Percentiles rank a stretch among this genome's conserved stretches.
These are phyloP conservation scores for Hemisphaericaspora xylofermentans DNA, from an alignment of 1,139 yeast genomes.

Conservation along the genomic window DNA sequence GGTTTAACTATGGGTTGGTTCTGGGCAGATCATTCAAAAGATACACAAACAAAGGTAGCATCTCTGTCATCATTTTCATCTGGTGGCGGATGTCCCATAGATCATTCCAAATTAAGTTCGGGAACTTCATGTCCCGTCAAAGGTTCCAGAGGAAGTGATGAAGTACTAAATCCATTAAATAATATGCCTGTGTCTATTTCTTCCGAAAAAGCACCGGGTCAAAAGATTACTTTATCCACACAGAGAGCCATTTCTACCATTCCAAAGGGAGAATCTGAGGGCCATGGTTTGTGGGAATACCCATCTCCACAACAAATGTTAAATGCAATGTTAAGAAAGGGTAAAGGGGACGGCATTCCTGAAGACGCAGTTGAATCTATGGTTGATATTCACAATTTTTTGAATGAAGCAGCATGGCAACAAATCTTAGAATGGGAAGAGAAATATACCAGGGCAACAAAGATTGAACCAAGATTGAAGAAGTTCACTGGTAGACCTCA, in stretches of 20 bases:
- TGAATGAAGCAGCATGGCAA: slow-evolving; percentile 98
- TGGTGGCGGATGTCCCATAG: slow-evolving; percentile 32
- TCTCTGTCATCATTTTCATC: slow-evolving; percentile 8
- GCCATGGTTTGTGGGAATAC: slow-evolving; percentile 89
- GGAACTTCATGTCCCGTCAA: slow-evolving; percentile 11
- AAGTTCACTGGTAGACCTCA: slow-evolving; percentile 92
- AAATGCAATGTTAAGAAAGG: slow-evolving; percentile 94
- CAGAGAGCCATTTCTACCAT: slow-evolving; percentile 82
- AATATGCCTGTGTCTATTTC: slow-evolving; percentile 83
- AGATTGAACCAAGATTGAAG: slow-evolving; percentile 69
- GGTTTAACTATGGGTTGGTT: slow-evolving; percentile 72
- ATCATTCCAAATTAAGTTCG: slow-evolving; percentile 17
- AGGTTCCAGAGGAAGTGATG: slow-evolving; percentile 14
- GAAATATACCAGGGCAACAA: slow-evolving; percentile 48
- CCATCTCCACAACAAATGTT: slow-evolving; percentile 99
- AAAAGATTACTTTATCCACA: slow-evolving; percentile 72
- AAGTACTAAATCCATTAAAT: slow-evolving; percentile 69
- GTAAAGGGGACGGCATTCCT: slow-evolving; percentile 80
- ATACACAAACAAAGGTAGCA: slow-evolving; percentile 5
- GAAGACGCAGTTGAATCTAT: slow-evolving; percentile 95
- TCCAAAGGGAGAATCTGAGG: slow-evolving; percentile 73
- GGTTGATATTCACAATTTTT: slow-evolving; percentile 95
- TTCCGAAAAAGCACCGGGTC: slow-evolving; percentile 74
- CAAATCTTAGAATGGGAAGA: slow-evolving; percentile 92
- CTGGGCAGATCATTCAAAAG: slow-evolving; percentile 53